Evolutionary conservation across 2,329 filamentous ascomycete genomes (phyloP).

Genomic region (Canariomyces notabilis): DNA sequence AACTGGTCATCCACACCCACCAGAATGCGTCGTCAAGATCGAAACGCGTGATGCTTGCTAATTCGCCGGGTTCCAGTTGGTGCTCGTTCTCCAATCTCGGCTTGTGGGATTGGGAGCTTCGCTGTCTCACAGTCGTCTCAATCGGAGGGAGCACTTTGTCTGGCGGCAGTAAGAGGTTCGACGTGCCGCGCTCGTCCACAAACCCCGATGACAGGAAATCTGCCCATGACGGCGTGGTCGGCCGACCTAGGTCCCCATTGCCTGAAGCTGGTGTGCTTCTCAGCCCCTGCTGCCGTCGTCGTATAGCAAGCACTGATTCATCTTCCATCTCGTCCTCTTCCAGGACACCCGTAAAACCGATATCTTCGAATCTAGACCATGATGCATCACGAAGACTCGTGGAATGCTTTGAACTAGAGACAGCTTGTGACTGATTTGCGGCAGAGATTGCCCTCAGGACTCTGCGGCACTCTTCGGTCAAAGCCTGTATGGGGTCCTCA

Average conservation of each 20-base stretch:
- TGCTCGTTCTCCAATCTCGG: conserved; percentile 64
- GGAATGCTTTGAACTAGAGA: conserved; percentile 64
- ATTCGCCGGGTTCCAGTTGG: conserved; percentile 80
- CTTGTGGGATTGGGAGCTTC: conserved; percentile 81
- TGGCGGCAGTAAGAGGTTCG: conserved; percentile 75
- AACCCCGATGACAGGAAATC: conserved; percentile 96
- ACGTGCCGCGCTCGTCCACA: conserved; percentile 64
- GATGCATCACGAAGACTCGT: conserved; percentile 77
- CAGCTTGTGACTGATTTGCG: conserved; percentile 73
- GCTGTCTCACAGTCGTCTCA: conserved; percentile 63
- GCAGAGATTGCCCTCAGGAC: conserved; percentile 85
- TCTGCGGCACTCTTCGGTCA: conserved; percentile 90
- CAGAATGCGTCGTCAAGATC: conserved; percentile 94
- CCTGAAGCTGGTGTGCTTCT: conserved; percentile 63
- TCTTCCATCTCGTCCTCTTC: conserved; percentile 68
- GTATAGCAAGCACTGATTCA: conserved; percentile 39
- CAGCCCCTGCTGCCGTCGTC: conserved; percentile 45
- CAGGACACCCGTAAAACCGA: conserved; percentile 76
- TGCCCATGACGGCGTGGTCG: conserved; percentile 96
- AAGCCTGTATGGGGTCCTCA: conserved; percentile 78
- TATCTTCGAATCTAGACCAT: conserved; percentile 94
- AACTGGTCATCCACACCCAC: conserved; percentile 99
- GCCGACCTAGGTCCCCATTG: conserved; percentile 64
- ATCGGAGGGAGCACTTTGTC: conserved; percentile 90
- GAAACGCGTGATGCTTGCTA: conserved; percentile 83